These are phyloP conservation scores for Wickerhamiella slavikovae DNA, from an alignment of 805 yeast genomes.

Conservation along the genomic window DNA sequence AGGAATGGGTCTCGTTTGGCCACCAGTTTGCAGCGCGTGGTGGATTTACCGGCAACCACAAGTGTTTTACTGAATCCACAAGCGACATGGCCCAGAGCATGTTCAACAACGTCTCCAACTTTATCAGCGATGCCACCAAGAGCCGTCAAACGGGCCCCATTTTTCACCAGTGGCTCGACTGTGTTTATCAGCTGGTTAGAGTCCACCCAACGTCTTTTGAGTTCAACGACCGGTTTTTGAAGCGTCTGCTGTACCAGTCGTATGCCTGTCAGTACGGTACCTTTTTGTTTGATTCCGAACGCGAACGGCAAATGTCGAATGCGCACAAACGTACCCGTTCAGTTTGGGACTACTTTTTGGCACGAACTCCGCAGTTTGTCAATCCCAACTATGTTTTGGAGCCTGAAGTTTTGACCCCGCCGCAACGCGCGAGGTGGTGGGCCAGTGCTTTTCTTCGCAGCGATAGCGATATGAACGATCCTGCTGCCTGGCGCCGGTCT, in stretches of 20 bases:
- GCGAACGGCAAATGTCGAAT: conserved; percentile 29
- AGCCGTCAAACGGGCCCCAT: conserved; percentile 54
- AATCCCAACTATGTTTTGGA: conserved; percentile 25
- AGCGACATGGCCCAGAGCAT: conserved; percentile 23
- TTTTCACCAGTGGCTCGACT: conserved; percentile 84
- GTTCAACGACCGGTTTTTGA: conserved; percentile 69
- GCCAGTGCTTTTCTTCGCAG: conserved; percentile 59
- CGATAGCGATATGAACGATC: conserved; percentile 41
- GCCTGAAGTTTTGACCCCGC: conserved; percentile 13
- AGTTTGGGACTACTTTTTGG: conserved; percentile 85
- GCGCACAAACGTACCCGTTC: conserved; percentile 36
- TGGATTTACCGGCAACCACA: conserved; percentile 24
- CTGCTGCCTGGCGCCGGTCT: conserved; percentile 12
- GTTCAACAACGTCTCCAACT: conserved; percentile 27
- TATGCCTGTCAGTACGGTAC: conserved; percentile 93
- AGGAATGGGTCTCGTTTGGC: conserved; percentile 93
- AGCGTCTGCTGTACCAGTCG: conserved; percentile 68
- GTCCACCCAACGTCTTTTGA: conserved; percentile 63
- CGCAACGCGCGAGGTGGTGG: conserved; percentile 67
- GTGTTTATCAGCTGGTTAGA: conserved; percentile 55
- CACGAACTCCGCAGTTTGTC: conserved; percentile 49
- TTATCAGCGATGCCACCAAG: conserved; percentile 10
- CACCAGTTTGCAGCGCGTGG: conserved; percentile 70
- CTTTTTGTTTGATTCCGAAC: conserved; percentile 57
- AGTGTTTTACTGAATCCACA: conserved; percentile 16